phyloP scores from a whole-genome alignment of 1,284 basidiomycete species.

The Coniophora puteana region DNA sequence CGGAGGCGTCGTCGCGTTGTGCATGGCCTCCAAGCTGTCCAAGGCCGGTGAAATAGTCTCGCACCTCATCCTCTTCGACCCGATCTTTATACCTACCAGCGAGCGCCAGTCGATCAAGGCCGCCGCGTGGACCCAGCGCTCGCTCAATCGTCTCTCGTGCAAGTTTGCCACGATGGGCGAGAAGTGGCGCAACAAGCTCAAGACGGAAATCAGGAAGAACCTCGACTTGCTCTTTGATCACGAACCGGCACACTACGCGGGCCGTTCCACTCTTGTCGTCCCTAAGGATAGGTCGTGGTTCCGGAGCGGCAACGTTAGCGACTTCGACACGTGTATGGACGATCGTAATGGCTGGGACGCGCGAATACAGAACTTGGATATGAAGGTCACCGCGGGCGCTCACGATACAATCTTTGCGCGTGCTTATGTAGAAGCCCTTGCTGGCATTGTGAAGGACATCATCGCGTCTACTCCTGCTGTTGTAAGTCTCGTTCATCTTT shows the following conservation, averaged over 20 bases:
- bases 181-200: slow-evolving; percentile 24
- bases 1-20: slow-evolving; percentile 24
- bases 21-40: slow-evolving; percentile 20
- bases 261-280: slow-evolving; percentile 22
- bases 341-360: slow-evolving; percentile 29
- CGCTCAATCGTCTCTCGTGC: slow-evolving; percentile 25
- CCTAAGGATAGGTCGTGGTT: slow-evolving; percentile 28
- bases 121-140: slow-evolving; percentile 24
- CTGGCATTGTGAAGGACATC: slow-evolving; percentile 23
- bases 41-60: slow-evolving; percentile 19
- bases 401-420: slow-evolving; percentile 30
- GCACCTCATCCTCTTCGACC: slow-evolving; percentile 23
- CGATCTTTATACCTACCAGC: slow-evolving; percentile 23
- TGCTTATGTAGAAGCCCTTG: slow-evolving; percentile 26
- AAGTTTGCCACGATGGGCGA: slow-evolving; percentile 28
- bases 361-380: slow-evolving; percentile 19
- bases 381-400: slow-evolving; percentile 21
- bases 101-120: slow-evolving; percentile 25
- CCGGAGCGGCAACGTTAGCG: slow-evolving; percentile 22
- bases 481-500: too few species aligned
- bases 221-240: slow-evolving; percentile 27
- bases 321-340: slow-evolving; percentile 26
- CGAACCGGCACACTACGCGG: slow-evolving; percentile 20
- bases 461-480: too few species aligned
- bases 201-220: slow-evolving; percentile 24